These are phyloP conservation scores for Cephalotrichum gorgonifer DNA, from an alignment of 2,329 filamentous ascomycete genomes.

Conservation along the genomic window DNA sequence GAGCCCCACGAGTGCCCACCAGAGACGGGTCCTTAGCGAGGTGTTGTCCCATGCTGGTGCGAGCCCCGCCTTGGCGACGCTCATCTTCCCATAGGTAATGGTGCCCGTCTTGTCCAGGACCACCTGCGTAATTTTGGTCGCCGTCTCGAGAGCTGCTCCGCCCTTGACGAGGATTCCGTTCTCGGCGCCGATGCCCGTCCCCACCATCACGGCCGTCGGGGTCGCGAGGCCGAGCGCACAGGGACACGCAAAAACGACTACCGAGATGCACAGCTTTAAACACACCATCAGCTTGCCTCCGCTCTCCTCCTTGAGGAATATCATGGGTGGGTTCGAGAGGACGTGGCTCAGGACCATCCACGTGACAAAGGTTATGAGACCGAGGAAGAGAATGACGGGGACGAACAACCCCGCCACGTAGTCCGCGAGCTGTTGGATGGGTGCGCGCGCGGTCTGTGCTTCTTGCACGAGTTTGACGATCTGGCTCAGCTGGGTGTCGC, in stretches of 20 bases:
- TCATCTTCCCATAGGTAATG: slow-evolving; percentile 92
- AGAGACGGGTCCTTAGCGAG: slow-evolving; percentile 61
- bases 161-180: slow-evolving; percentile 98
- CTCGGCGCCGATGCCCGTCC: slow-evolving; percentile 91
- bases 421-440: slow-evolving; percentile 89
- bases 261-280: slow-evolving; percentile 92
- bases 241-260: slow-evolving; percentile 96
- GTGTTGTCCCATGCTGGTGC: slow-evolving; percentile 58
- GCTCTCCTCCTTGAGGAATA: slow-evolving; percentile 70
- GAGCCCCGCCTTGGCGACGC: slow-evolving; percentile 62
- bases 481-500: slow-evolving; percentile 93
- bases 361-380: slow-evolving; percentile 70
- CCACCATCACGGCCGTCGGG: slow-evolving; percentile 97
- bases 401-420: slow-evolving; percentile 89
- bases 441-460: slow-evolving; percentile 86
- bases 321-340: slow-evolving; percentile 71
- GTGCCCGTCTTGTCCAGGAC: slow-evolving; percentile 96
- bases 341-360: slow-evolving; percentile 96
- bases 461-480: slow-evolving; percentile 98
- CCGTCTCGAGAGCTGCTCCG: slow-evolving; percentile 80
- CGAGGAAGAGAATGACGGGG: slow-evolving; percentile 75
- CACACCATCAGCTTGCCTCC: slow-evolving; percentile 95
- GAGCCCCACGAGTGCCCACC: slow-evolving; percentile 96
- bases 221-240: slow-evolving; percentile 94
- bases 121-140: slow-evolving; percentile 81